A percentile compares a stretch with the other conserved stretches of the same genome.
phyloP scores from a whole-genome alignment of 148 eudicot genomes.

The Cornus controversa region DNA sequence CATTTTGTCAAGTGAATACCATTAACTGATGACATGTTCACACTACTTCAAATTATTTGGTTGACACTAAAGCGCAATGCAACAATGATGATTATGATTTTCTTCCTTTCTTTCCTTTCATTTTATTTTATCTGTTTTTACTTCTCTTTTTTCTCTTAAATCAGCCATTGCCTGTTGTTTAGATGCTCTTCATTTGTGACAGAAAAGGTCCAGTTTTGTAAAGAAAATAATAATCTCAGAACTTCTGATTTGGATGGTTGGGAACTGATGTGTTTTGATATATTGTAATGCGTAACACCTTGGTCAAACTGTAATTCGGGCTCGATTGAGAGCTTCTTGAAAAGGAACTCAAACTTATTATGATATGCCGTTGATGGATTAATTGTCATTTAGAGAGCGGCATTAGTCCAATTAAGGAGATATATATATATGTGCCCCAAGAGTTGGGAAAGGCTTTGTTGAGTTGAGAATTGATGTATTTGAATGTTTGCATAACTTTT shows the following conservation, averaged over 20 bases:
- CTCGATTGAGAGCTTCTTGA: neutral
- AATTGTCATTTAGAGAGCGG: neutral
- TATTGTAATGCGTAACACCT: neutral
- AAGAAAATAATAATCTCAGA: neutral
- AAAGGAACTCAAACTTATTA: neutral
- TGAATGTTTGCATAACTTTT: no score
- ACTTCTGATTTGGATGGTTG: neutral
- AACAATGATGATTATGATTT: neutral
- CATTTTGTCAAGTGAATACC: conserved; percentile 3
- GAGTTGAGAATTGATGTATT: no score
- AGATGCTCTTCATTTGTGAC: neutral
- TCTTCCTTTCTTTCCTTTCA: neutral
- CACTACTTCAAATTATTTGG: neutral
- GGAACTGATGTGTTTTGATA: neutral
- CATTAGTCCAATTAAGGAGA: neutral
- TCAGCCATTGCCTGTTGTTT: neutral
- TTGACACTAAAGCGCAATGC: neutral
- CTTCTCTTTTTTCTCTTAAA: neutral
- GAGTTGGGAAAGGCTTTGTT: no score
- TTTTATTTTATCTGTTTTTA: neutral
- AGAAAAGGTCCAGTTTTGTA: neutral
- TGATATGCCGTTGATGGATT: neutral
- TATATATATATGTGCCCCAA: neutral
- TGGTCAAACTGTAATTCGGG: neutral
- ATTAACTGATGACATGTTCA: neutral